phyloP scores from a whole-genome alignment of 2,329 filamentous ascomycete species.

The Colletotrichum tabaci region DNA sequence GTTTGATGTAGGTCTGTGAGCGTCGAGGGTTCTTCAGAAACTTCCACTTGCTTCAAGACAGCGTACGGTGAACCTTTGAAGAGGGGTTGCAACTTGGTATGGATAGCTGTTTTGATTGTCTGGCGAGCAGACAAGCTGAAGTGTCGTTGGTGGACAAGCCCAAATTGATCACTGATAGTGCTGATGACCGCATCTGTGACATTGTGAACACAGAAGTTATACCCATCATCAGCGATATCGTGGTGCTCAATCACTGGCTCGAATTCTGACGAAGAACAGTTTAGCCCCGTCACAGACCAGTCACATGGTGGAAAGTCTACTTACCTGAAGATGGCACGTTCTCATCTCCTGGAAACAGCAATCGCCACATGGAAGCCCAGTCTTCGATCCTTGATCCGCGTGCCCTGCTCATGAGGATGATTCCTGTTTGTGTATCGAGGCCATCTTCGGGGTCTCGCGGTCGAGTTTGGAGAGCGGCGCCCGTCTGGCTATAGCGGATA shows the following conservation, averaged over 20 bases:
- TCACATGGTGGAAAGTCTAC: background rate
- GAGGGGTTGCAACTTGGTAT: background rate
- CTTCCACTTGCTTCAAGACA: background rate
- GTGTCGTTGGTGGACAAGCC: background rate
- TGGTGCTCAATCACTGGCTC: slow-evolving; percentile 20
- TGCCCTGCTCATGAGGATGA: background rate
- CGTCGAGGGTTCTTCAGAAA: background rate
- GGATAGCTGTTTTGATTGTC: background rate
- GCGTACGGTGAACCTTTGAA: slow-evolving; percentile 1
- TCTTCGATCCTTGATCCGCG: background rate
- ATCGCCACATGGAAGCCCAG: background rate
- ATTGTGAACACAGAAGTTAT: background rate
- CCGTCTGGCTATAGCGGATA: background rate
- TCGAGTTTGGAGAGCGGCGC: background rate
- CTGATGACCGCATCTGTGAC: background rate
- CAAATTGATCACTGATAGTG: background rate
- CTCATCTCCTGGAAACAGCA: slow-evolving; percentile 2
- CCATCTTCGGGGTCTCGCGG: slow-evolving; percentile 9
- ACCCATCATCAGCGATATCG: slow-evolving; percentile 4
- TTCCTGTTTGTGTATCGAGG: background rate
- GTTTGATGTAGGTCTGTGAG: background rate
- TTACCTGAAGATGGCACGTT: background rate
- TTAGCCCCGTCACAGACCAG: background rate
- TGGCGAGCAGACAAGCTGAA: background rate
- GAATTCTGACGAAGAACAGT: background rate